These are phyloP conservation scores for Saccharomycopsis sp. DNA, from an alignment of 805 yeast genomes.

Conservation along the genomic window DNA sequence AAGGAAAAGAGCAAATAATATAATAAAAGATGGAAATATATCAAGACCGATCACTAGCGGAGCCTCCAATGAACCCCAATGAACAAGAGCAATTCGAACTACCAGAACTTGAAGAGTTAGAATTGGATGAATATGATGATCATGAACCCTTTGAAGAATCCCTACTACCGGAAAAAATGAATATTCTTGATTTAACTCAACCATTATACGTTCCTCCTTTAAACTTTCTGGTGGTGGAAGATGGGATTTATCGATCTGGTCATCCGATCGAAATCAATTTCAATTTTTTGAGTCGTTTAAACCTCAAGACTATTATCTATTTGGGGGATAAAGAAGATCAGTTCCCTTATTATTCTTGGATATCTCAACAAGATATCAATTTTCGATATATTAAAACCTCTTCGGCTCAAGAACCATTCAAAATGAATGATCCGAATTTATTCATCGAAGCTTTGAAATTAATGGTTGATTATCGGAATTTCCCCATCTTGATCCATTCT, in stretches of 20 bases:
- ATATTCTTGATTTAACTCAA: neutral
- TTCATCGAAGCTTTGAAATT: slow-evolving; percentile 47
- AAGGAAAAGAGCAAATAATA: neutral
- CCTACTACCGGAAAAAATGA: neutral
- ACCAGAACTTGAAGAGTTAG: no score
- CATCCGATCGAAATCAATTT: slow-evolving; percentile 86
- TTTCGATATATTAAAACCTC: slow-evolving; percentile 56
- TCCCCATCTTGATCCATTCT: slow-evolving; percentile 84
- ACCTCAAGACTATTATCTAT: slow-evolving; percentile 71
- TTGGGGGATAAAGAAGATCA: slow-evolving; percentile 66
- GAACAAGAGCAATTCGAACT: no score
- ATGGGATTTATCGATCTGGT: slow-evolving; percentile 81
- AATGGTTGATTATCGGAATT: slow-evolving; percentile 54
- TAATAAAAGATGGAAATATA: no score
- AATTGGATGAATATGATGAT: no score
- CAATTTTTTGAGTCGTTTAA: slow-evolving; percentile 60
- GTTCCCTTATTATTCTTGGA: slow-evolving; percentile 62
- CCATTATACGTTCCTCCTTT: slow-evolving; percentile 69
- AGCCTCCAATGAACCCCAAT: no score
- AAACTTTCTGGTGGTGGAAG: slow-evolving; percentile 82
- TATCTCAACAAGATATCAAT: slow-evolving; percentile 34
- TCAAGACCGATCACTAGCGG: no score
- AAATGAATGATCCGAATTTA: slow-evolving; percentile 42
- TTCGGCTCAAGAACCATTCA: slow-evolving; percentile 67
- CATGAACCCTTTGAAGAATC: neutral